Evolutionary conservation across 169 alveolate species (phyloP).

Genomic region (Amoebophrya sp.): DNA sequence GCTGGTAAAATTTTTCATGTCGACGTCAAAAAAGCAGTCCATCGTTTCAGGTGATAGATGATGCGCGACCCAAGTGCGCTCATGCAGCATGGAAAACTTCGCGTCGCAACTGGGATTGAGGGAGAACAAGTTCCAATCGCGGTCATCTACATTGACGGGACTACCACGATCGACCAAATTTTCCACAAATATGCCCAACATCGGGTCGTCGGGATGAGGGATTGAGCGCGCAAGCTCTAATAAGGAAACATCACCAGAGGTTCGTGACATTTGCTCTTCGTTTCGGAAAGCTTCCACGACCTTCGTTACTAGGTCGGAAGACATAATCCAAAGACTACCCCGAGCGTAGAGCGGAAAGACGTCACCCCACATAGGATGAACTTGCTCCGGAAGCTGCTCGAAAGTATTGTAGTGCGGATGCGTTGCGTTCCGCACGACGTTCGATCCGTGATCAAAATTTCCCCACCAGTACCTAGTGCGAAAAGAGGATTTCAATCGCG

Average conservation of each 20-base stretch:
- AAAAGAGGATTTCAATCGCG: too few relatives aligned
- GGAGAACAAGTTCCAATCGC: background rate
- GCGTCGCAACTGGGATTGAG: background rate
- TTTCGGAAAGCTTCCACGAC: background rate
- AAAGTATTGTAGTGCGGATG: slow-evolving; percentile 5
- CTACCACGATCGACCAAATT: background rate
- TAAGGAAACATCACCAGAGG: background rate
- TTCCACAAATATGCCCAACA: background rate
- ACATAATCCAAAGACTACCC: background rate
- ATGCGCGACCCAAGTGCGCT: slow-evolving; percentile 5
- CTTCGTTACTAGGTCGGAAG: background rate
- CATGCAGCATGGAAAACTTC: slow-evolving; percentile 21
- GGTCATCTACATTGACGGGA: background rate
- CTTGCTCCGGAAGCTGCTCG: background rate
- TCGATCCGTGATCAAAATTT: background rate
- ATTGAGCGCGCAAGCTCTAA: background rate
- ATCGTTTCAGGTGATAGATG: background rate
- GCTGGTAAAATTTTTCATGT: background rate
- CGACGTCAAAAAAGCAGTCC: slow-evolving; percentile 3
- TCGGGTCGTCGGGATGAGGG: slow-evolving; percentile 18
- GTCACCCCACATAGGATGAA: background rate
- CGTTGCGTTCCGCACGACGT: slow-evolving; percentile 9
- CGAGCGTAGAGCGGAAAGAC: slow-evolving; percentile 18
- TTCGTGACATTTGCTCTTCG: background rate
- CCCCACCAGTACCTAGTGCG: too few relatives aligned